Evolutionary conservation across 2,329 filamentous ascomycete genomes (phyloP), one percentile per base, ranked within the genome.

Genomic region (Epichloe typhina): DNA sequence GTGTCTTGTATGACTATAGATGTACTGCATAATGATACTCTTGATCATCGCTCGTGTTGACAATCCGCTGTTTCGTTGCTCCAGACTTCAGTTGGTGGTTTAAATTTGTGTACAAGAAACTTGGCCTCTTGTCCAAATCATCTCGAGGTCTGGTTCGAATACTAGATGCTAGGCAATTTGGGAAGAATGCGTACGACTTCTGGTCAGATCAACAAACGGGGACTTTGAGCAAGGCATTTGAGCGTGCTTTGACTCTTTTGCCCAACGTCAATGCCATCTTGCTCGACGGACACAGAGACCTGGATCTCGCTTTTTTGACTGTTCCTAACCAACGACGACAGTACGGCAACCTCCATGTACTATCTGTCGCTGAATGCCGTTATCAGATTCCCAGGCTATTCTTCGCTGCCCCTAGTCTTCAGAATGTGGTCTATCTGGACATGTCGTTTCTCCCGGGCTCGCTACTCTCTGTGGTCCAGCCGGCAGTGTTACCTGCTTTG

Each of bases 1-100:
- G 21, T 2, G 3, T 15, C n/a, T n/a, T 23, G 33, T 35, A 31
- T 31, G 26, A 11, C 26, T 31, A 31, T 31, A 31, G 26, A 31
- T 11, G 17, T 21, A 33, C 23, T n/a, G 6, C 4, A 17, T 13
- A 12, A 37, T 23, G 44, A 13, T 21, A 2, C 9, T 31, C 26
- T 31, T 4, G 26, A 31, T 31, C 9, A 31, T 31, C 8, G 8
- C 26, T 23, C 5, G 4, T 21, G 11, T 35, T 46, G n/a, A 46
- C 23, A 9, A 9, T 31, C 19, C 6, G 17, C 5, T 4, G 5
- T 6, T 11, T 37, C 6, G n/a, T 37, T 23, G 17, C 38, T n/a
- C 3, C 53, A 79, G 77, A 77, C 57, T 57, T 74, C 23, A 57
- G 62, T 11, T 79, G 76, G 74, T 71, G 74, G 61, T 61, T 69